Conservation (phyloP, 106 monocot genomes). For the Vanilla planifolia region DNA sequence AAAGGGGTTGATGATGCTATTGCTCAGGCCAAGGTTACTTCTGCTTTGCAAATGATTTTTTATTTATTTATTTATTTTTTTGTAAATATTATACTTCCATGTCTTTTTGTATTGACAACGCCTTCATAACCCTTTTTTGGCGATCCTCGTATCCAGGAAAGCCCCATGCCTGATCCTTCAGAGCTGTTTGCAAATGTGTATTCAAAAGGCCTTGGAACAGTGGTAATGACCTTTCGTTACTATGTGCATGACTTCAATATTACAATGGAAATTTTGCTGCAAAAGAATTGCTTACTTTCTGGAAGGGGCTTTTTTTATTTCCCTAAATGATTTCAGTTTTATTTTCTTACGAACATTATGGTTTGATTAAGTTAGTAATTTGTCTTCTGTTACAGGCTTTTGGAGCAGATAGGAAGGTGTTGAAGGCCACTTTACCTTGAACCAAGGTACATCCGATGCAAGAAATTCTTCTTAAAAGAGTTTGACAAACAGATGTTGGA, state of each 20-base stretch:
- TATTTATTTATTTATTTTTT: background rate
- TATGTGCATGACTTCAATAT: no score
- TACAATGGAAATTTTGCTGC: no score
- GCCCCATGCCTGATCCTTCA: conserved; percentile 60
- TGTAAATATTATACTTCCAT: background rate
- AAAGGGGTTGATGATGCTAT: conserved; percentile 76
- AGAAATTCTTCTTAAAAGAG: no score
- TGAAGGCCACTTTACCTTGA: conserved; percentile 68
- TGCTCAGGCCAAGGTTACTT: conserved; percentile 67
- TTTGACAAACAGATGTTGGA: no score
- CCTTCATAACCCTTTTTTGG: no score
- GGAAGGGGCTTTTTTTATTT: no score
- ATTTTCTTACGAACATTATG: background rate
- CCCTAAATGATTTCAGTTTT: no score
- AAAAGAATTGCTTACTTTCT: no score
- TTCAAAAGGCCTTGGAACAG: conserved; percentile 53
- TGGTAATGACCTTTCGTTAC: no score
- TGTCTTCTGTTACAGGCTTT: conserved; percentile 43
- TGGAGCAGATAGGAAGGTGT: conserved; percentile 87
- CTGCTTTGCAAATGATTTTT: background rate
- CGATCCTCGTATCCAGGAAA: no score
- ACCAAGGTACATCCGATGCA: no score
- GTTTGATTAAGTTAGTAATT: background rate
- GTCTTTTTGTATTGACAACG: no score
- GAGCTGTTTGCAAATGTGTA: conserved; percentile 69